Percentiles rank a stretch among this genome's conserved stretches.
Evolutionary conservation across 176 grass and related monocot genomes (phyloP).

Genomic region (Calamus simplicifolius): DNA sequence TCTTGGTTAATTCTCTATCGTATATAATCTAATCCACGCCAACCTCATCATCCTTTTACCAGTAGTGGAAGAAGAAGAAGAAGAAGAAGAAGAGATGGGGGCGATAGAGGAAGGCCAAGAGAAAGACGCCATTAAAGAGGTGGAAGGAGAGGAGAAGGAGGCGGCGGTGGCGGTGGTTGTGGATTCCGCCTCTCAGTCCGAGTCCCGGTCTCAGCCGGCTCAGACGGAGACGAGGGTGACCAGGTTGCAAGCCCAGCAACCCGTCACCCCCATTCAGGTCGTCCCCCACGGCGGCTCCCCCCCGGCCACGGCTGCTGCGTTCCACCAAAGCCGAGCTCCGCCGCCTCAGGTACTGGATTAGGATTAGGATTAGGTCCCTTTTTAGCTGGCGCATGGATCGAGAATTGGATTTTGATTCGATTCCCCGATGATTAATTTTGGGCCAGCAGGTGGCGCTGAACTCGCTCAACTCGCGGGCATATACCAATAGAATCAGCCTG

Average conservation of each 20-base stretch:
- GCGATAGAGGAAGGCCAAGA: not conserved
- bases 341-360: conserved; percentile 37
- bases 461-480: conserved; percentile 61
- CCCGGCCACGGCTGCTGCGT: conserved; percentile 17
- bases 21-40: not conserved
- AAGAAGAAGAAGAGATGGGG: not conserved
- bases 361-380: not conserved
- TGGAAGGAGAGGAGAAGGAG: conserved; percentile 31
- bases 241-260: conserved; percentile 60
- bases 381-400: conserved; percentile 2
- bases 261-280: conserved; percentile 63
- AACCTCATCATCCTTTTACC: not conserved
- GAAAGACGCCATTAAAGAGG: conserved; percentile 1
- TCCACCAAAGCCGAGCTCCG: conserved; percentile 29
- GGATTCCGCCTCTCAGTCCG: not conserved
- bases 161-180: conserved; percentile 18
- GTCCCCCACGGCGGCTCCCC: conserved; percentile 42
- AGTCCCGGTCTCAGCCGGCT: conserved; percentile 1
- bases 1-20: no score
- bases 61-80: conserved; percentile 22
- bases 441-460: conserved; percentile 25
- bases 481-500: conserved; percentile 72
- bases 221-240: conserved; percentile 15
- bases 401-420: not conserved
- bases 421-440: conserved; percentile 1